Conservation (phyloP, 495 filamentous ascomycete species). For the Hyphodiscus hymeniophilus region DNA sequence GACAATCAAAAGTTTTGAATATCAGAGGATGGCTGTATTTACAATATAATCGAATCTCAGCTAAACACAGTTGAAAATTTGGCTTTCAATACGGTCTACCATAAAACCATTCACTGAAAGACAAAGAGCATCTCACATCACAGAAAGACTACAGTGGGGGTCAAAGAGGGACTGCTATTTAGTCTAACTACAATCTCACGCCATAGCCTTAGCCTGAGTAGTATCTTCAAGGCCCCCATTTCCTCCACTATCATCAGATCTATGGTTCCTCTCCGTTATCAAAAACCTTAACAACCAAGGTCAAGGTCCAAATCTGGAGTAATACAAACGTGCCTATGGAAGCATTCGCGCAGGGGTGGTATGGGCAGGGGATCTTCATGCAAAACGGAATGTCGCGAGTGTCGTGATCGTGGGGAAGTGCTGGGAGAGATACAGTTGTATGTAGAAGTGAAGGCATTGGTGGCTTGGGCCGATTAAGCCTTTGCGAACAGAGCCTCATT, state of each 20-base stretch:
- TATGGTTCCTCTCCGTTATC: constrained; percentile 12
- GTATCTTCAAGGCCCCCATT: constrained; percentile 9
- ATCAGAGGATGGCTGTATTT: too few species aligned
- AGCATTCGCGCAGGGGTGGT: constrained; percentile 14
- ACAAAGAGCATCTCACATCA: too few species aligned
- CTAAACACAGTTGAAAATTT: too few species aligned
- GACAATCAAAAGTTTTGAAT: too few species aligned
- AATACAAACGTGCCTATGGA: constrained; percentile 7
- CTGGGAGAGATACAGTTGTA: constrained; percentile 3
- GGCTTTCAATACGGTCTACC: too few species aligned
- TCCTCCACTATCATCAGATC: constrained; percentile 20
- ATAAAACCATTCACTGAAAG: too few species aligned
- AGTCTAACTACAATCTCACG: constrained; percentile 24
- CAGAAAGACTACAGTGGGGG: constrained; percentile 2
- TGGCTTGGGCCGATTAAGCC: constrained; percentile 25
- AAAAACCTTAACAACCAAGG: constrained; percentile 11
- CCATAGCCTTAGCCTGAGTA: constrained; percentile 11
- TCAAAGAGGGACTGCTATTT: constrained; percentile 25
- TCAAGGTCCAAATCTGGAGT: constrained; percentile 8
- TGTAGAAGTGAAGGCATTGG: background rate
- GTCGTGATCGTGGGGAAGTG: constrained; percentile 12
- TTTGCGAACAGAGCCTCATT: constrained; percentile 77
- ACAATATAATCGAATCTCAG: too few species aligned
- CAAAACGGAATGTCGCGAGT: constrained; percentile 17
- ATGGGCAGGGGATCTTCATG: constrained; percentile 15